A percentile compares a stretch with the other conserved stretches of the same genome.
Evolutionary conservation across 257 asterid genomes (phyloP).

Genomic region (Nicotiana knightiana): DNA sequence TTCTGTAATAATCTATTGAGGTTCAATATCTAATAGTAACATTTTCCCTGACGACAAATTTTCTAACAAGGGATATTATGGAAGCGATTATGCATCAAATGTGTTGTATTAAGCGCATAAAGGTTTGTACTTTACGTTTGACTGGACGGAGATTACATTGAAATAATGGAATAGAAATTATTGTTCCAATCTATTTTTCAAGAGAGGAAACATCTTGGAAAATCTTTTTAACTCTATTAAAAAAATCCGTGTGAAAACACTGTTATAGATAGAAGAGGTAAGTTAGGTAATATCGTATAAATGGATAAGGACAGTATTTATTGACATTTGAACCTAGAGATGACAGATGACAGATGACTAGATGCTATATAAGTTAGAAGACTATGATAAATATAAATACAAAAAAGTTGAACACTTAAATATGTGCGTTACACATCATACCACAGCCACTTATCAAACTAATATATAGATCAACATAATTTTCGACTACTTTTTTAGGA

Average conservation of each 20-base stretch:
- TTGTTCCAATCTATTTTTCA: background rate
- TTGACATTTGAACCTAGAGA: background rate
- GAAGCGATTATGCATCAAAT: background rate
- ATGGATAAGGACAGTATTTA: background rate
- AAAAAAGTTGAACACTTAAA: background rate
- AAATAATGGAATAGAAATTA: background rate
- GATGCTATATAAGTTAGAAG: too few relatives aligned
- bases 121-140: too few relatives aligned
- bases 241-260: background rate
- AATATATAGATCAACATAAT: background rate
- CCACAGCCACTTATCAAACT: background rate
- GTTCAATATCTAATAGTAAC: background rate
- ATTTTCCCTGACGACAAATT: background rate
- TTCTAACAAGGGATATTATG: background rate
- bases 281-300: background rate
- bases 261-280: background rate
- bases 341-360: background rate
- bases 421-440: background rate
- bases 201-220: background rate
- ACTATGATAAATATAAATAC: too few relatives aligned
- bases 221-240: background rate
- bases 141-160: background rate
- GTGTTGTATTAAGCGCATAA: too few relatives aligned
- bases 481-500: background rate
- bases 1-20: too few relatives aligned